Conservation (phyloP, 192 early-diverging fungal species). For the Podila horticola region DNA sequence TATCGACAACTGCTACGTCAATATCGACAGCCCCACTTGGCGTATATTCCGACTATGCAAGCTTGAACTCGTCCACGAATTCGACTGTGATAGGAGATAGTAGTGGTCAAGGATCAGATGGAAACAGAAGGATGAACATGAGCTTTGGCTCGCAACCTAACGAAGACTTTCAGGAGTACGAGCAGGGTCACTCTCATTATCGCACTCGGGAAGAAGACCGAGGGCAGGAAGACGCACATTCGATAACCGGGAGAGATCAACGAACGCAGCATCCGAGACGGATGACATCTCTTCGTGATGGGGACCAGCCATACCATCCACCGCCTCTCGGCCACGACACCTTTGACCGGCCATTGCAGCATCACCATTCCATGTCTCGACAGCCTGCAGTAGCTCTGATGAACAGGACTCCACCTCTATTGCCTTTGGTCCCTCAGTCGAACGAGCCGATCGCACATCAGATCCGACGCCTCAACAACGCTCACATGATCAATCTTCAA, state of each 20-base stretch:
- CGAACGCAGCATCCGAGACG: too few relatives aligned
- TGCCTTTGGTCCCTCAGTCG: constrained; percentile 10
- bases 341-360: not conserved
- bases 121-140: not conserved
- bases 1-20: too few relatives aligned
- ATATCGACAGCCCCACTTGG: too few relatives aligned
- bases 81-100: not conserved
- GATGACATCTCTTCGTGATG: too few relatives aligned
- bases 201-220: constrained; percentile 6
- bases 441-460: constrained; percentile 36
- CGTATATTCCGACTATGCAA: too few relatives aligned
- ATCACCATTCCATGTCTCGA: not conserved
- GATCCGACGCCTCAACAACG: constrained; percentile 15
- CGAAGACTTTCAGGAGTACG: constrained; percentile 28
- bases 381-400: constrained; percentile 13
- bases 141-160: not conserved
- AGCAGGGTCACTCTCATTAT: constrained; percentile 39
- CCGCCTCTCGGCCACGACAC: not conserved
- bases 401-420: constrained; percentile 23
- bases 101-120: too few relatives aligned
- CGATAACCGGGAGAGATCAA: too few relatives aligned
- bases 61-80: not conserved
- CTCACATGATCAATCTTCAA: constrained; percentile 13
- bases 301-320: not conserved
- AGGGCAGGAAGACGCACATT: not conserved